A percentile compares a stretch with the other conserved stretches of the same genome.
phyloP scores from a whole-genome alignment of 2,329 filamentous ascomycete genomes.

The Botryotinia calthae region DNA sequence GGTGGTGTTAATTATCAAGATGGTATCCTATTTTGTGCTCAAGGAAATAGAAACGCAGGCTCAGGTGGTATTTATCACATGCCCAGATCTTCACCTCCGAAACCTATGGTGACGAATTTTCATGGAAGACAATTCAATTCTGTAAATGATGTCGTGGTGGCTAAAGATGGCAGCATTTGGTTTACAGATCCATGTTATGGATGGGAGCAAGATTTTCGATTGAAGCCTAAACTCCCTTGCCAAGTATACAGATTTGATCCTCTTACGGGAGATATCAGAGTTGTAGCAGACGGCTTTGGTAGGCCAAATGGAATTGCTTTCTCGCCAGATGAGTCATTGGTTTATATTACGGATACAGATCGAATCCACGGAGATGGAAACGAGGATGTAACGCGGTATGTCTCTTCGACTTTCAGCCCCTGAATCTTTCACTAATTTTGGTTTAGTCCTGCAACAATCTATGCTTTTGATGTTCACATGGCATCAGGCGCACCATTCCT shows the following conservation, averaged over 20 bases:
- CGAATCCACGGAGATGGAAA: slow-evolving; percentile 36
- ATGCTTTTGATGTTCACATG: slow-evolving; percentile 29
- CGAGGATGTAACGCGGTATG: slow-evolving; percentile 21
- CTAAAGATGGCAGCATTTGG: slow-evolving; percentile 57
- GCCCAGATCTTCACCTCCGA: slow-evolving; percentile 25
- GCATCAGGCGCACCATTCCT: slow-evolving; percentile 27
- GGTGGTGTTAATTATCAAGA: slow-evolving; percentile 29
- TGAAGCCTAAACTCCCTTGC: slow-evolving; percentile 50
- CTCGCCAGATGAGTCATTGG: slow-evolving; percentile 50
- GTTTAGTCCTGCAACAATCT: slow-evolving; percentile 21
- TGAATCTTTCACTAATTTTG: background rate
- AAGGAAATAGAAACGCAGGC: slow-evolving; percentile 22
- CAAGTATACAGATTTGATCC: slow-evolving; percentile 59
- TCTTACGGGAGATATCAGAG: slow-evolving; percentile 49
- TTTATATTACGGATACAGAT: slow-evolving; percentile 58
- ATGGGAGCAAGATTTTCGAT: slow-evolving; percentile 56
- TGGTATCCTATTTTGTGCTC: slow-evolving; percentile 33
- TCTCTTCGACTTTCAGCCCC: slow-evolving; percentile 18
- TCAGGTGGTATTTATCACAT: slow-evolving; percentile 30
- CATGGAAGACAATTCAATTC: slow-evolving; percentile 59
- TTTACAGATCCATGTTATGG: slow-evolving; percentile 64
- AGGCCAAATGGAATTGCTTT: slow-evolving; percentile 58
- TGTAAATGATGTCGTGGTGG: slow-evolving; percentile 56
- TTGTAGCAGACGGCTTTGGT: slow-evolving; percentile 56
- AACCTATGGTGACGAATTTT: slow-evolving; percentile 53